phyloP scores from a whole-genome alignment of 331 rosid genomes.

The Acacia pycnantha region DNA sequence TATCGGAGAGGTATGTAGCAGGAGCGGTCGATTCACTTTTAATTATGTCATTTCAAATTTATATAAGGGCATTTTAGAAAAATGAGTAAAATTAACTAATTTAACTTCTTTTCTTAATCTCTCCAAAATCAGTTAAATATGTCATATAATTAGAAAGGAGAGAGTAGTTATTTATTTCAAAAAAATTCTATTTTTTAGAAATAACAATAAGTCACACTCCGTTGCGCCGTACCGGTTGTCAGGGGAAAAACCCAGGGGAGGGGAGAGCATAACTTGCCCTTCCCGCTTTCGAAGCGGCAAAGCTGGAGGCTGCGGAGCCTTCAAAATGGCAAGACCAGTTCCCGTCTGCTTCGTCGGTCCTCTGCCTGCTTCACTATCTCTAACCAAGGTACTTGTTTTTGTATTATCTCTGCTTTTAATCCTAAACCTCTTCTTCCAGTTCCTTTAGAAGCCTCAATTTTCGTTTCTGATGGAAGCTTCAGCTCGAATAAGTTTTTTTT shows the following conservation, averaged over 20 bases:
- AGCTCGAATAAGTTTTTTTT: not conserved
- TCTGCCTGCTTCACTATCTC: not conserved
- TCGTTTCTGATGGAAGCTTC: not conserved
- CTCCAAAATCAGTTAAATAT: too few relatives aligned
- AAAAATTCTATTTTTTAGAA: too few relatives aligned
- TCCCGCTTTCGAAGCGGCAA: conserved; percentile 10
- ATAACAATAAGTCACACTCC: not conserved
- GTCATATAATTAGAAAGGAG: too few relatives aligned
- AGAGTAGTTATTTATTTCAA: too few relatives aligned
- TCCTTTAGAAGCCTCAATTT: not conserved
- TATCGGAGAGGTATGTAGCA: too few relatives aligned
- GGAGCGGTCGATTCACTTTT: too few relatives aligned
- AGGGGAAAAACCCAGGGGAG: not conserved
- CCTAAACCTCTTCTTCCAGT: conserved; percentile 5
- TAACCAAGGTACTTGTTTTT: conserved; percentile 24
- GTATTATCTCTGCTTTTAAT: not conserved
- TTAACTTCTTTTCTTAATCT: too few relatives aligned
- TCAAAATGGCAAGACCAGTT: conserved; percentile 35
- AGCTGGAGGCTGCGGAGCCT: not conserved
- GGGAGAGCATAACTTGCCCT: not conserved
- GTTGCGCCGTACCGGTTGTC: not conserved
- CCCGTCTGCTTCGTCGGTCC: conserved; percentile 27
- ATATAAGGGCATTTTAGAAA: too few relatives aligned
- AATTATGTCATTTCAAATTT: too few relatives aligned
- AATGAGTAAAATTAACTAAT: too few relatives aligned